phyloP scores from a whole-genome alignment of 345 rosid genomes.

The Limnanthes douglasii region DNA sequence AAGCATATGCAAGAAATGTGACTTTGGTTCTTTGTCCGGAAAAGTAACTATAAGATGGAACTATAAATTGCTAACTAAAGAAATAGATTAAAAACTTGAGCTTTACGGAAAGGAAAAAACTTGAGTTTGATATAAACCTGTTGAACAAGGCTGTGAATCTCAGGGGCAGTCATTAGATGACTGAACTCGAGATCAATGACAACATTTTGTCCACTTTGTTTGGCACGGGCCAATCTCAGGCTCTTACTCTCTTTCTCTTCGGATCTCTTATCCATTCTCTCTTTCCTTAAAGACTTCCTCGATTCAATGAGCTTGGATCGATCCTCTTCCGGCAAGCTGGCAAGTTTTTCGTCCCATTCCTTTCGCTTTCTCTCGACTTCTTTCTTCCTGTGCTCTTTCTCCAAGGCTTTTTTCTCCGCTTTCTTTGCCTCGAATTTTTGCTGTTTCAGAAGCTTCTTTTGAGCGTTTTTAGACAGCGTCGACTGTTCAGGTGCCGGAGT shows the following conservation, averaged over 20 bases:
- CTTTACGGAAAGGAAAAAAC: too few relatives aligned
- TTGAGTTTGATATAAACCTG: conserved; percentile 41
- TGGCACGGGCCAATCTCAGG: conserved; percentile 42
- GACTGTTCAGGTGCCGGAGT: conserved; percentile 7
- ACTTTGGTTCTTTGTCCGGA: too few relatives aligned
- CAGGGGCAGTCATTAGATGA: conserved; percentile 56
- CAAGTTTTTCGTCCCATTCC: conserved; percentile 10
- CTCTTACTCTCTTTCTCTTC: conserved; percentile 55
- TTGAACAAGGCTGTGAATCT: conserved; percentile 84
- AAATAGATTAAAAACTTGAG: too few relatives aligned
- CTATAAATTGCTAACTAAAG: too few relatives aligned
- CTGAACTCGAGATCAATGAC: conserved; percentile 77
- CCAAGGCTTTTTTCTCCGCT: conserved; percentile 73
- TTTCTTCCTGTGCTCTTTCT: conserved; percentile 52
- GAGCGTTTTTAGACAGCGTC: conserved; percentile 57
- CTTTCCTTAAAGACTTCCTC: conserved; percentile 43
- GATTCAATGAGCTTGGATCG: conserved; percentile 48
- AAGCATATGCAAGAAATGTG: too few relatives aligned
- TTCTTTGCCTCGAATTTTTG: conserved; percentile 64
- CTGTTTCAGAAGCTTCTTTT: conserved; percentile 73
- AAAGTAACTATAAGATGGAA: too few relatives aligned
- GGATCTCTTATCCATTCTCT: conserved; percentile 61
- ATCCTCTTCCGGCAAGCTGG: conserved; percentile 44
- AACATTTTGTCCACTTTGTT: conserved; percentile 47
- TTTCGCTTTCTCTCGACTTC: conserved; percentile 36